phyloP scores from a whole-genome alignment of 2,329 filamentous ascomycete species.

The Cladorrhinum sp. region DNA sequence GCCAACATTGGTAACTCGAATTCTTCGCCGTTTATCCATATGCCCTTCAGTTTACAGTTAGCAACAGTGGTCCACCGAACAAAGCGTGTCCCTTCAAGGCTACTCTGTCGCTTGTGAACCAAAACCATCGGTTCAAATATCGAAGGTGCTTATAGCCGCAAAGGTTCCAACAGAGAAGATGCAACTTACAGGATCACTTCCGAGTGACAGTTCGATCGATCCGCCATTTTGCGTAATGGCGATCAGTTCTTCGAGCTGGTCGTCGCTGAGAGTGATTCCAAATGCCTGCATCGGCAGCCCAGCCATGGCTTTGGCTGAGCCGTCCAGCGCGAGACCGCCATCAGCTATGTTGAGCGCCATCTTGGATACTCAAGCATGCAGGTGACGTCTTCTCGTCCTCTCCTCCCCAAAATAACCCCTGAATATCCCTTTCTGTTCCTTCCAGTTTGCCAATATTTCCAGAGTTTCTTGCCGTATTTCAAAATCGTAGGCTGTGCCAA shows the following conservation, averaged over 20 bases:
- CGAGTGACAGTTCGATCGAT: conserved; percentile 55
- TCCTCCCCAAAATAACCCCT: conserved; percentile 17
- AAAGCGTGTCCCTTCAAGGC: neutral
- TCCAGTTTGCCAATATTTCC: neutral
- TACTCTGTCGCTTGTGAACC: neutral
- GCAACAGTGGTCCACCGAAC: neutral
- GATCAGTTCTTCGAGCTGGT: conserved; percentile 61
- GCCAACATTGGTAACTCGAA: conserved; percentile 35
- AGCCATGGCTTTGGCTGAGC: conserved; percentile 43
- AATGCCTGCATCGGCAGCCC: conserved; percentile 54
- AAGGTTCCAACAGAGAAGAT: neutral
- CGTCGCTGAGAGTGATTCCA: conserved; percentile 55
- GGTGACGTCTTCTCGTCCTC: conserved; percentile 9
- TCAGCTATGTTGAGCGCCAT: conserved; percentile 54
- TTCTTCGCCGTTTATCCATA: conserved; percentile 47
- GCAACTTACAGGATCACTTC: conserved; percentile 56
- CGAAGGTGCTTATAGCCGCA: neutral
- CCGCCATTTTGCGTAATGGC: conserved; percentile 55
- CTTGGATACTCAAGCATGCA: conserved; percentile 12
- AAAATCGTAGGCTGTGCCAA: neutral
- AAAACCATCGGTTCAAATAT: neutral
- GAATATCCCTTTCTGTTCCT: neutral
- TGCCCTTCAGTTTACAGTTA: conserved; percentile 38
- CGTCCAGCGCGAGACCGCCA: conserved; percentile 55
- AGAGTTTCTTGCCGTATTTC: neutral